These are phyloP conservation scores for Echria macrotheca DNA, from an alignment of 495 filamentous ascomycete species.

Conservation along the genomic window DNA sequence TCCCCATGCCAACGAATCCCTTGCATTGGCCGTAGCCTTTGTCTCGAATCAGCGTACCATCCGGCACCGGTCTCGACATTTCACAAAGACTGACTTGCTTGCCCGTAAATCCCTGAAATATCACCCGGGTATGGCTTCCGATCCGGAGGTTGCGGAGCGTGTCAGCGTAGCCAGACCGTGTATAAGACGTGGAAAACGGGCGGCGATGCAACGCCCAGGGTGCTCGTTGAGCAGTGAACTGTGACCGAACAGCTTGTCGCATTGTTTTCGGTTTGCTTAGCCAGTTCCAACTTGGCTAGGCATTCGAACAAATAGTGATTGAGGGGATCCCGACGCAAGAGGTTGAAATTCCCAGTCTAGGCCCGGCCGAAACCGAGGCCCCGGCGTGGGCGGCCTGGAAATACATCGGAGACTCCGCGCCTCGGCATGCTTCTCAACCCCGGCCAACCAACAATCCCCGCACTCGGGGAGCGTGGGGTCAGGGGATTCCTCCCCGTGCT, in stretches of 20 bases:
- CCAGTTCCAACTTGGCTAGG: too few species aligned
- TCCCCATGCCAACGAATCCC: slow-evolving; percentile 77
- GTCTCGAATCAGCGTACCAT: slow-evolving; percentile 2
- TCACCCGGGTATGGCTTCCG: slow-evolving; percentile 68
- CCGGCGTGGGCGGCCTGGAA: too few species aligned
- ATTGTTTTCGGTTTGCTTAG: not conserved
- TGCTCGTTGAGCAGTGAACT: too few species aligned
- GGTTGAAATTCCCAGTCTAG: too few species aligned
- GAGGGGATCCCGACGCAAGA: too few species aligned
- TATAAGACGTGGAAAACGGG: slow-evolving; percentile 10
- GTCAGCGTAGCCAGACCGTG: slow-evolving; percentile 39
- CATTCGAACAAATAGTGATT: too few species aligned
- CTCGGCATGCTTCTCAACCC: too few species aligned
- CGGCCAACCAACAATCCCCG: not conserved
- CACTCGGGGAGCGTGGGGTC: not conserved
- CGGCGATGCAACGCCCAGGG: slow-evolving; percentile 1
- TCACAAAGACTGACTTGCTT: slow-evolving; percentile 23
- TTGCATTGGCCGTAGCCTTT: slow-evolving; percentile 71
- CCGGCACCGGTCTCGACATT: too few species aligned
- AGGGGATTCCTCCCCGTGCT: not conserved
- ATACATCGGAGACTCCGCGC: too few species aligned
- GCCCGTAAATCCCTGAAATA: slow-evolving; percentile 91
- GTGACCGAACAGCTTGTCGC: too few species aligned
- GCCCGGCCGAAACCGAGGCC: too few species aligned
- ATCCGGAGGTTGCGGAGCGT: slow-evolving; percentile 76